Evolutionary conservation across 345 rosid genomes (phyloP), one percentile per base, ranked within the genome.

Genomic region (Hypericum perforatum): DNA sequence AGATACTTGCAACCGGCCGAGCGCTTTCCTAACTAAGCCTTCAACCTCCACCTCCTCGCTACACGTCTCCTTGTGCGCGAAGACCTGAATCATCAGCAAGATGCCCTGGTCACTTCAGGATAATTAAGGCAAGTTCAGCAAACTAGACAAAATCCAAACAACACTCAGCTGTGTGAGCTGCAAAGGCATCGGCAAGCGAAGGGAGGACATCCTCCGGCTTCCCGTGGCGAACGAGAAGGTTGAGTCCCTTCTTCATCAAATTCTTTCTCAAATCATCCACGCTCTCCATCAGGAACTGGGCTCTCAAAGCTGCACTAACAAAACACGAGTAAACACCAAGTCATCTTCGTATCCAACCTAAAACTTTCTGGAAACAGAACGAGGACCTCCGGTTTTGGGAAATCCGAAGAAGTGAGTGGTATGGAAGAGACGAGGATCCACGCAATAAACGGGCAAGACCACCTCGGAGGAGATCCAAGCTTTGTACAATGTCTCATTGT

Each of bases 341-440:
- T 32, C 11, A 3, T 11, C 37, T 8, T 8, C 36, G 39, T 16
- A 54, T 15, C 9, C 16, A 22, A 16, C 50, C 14, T 0, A 54
- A 39, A 9, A 53, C 5, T 22, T 49, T 16, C n/a, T 3, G 5
- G 36, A 12, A 37, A 39, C 11, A 40, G 16, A 14, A 32, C 0
- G 29, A 16, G 5, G 69, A 90, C 97, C 95, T 76, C 97, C 94
- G 41, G 94, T 90, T 80, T 84, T 90, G 6, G 82, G 87, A 73
- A 86, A 90, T 36, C 76, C 72, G 41, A 84, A 90, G 71, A 64
- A 63, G 65, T 71, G 60, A 38, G 97, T 90, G 41, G 82, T 70
- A 11, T 66, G 65, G 46, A 86, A 90, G 64, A 75, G 83, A 57
- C 95, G 84, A 67, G 95, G 95, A 65, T 86, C 97, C 8, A 90